Base-by-base conservation (phyloP, 108 stramenopile genomes). In the Pseudonitzschia pungens region DNA sequence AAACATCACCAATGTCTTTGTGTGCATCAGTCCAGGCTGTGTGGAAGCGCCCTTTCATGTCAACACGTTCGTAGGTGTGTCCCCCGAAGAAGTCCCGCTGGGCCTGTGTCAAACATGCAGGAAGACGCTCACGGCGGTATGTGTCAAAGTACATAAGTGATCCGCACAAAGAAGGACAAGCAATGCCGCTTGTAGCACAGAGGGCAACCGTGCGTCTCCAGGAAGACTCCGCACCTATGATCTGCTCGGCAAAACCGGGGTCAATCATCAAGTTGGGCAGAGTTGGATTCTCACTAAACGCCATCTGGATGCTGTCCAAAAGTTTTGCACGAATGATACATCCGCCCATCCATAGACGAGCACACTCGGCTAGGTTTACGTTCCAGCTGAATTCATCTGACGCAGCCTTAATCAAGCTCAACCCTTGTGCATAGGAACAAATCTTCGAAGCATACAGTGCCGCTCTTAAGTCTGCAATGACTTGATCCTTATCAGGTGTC, bases 31-130 rank as follows among this genome's bases (percentile, higher is more conserved):
- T 83, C 89, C 89, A 90, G 27, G 80, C 77, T 14, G 81, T 80
- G 62, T 81, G 85, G 63, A 83, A 90, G 45, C 79, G 77, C 1
- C 89, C 89, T 24, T 71, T 68, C 68, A 62, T 69, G 54, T 86
- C 85, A 56, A 74, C 67, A 10, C 89, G 79, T 72, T 96, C 91
- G 68, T 90, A 98, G n/a, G 94, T 94, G 82, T 96, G 96, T 12
- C 88, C 94, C n/a, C 96, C 97, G 68, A 96, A 98, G 76, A 91
- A 98, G 74, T 98, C 96, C 10, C 97, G 84, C 76, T 97, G 96
- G 4, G 96, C 97, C 77, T 96, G 97, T 32, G 89, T 92, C 5
- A 97, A 80, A 70, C 91, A 86, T 21, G 95, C 89, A 0, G 95
- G 94, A 45, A 96, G 79, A 18, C 69, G 75, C n/a, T 65, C 80